Evolutionary conservation across 345 rosid genomes (phyloP), one percentile per base, ranked within the genome.

Genomic region (Gossypium turneri): DNA sequence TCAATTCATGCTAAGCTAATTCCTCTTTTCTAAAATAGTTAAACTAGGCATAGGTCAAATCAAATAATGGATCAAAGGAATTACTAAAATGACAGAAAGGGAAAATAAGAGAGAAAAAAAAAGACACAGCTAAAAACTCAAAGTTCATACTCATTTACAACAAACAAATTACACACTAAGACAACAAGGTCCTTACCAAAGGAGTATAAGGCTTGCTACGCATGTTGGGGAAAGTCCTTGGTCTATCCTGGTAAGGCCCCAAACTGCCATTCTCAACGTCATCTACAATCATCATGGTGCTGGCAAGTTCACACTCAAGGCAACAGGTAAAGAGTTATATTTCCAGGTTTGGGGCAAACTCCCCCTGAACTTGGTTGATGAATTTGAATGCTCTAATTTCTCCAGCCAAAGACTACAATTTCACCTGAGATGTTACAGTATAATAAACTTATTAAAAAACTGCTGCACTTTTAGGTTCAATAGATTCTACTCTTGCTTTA

Each of bases 171-270:
- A 27, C 24, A 27, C 12, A 51, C 17, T 27, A 10, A 61, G 29
- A 48, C 10, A 25, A 56, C 12, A 56, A 47, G 15, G 41, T 25
- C n/a, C 58, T 80, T 77, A 93, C 99, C 87, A 83, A 63, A 47
- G 97, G 97, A 29, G 85, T 82, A 76, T 93, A 89, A 16, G 97
- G 76, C 84, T 92, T 95, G 67, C 79, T 83, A 34, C 97, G 94
- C 99, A 93, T 91, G 81, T 71, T 89, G 73, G 99, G 99, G 78
- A 95, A 95, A 17, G 86, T 85, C 90, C 98, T 91, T 1, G 90
- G 91, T 84, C 90, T 87, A 60, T 91, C 98, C 73, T 58, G 87
- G 85, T 81, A 93, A 72, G 94, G 80, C 82, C 88, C 86, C 90
- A 92, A 69, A 80, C 75, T 78, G 55, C 93, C 94, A 81, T 80